phyloP scores from a whole-genome alignment of 2,329 filamentous ascomycete species.

The Aspergillus intermedius region DNA sequence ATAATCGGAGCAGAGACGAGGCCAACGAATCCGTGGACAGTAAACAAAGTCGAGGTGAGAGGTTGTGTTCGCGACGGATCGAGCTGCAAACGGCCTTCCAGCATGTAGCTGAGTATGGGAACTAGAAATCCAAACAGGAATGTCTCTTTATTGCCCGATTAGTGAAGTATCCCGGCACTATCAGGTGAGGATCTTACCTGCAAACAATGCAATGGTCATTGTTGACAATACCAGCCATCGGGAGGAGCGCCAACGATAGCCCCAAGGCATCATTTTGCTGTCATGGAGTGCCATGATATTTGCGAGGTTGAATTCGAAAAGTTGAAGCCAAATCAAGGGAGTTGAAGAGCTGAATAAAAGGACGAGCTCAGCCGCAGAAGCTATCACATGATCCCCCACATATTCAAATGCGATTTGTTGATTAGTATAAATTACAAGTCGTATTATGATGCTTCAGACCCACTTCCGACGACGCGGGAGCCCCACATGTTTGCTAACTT shows the following conservation, averaged over 20 bases:
- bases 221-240: slow-evolving; percentile 15
- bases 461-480: no score
- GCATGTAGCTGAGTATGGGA: slow-evolving; percentile 27
- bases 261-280: slow-evolving; percentile 4
- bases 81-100: slow-evolving; percentile 20
- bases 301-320: no score
- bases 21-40: slow-evolving; percentile 20
- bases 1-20: slow-evolving; percentile 19
- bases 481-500: no score
- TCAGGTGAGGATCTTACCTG: slow-evolving; percentile 16
- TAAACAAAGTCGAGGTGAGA: slow-evolving; percentile 18
- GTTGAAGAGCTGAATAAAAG: no score
- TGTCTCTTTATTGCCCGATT: slow-evolving; percentile 19
- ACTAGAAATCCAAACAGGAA: slow-evolving; percentile 30
- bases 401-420: no score
- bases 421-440: no score
- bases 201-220: slow-evolving; percentile 17
- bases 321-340: no score
- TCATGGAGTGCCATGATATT: no score
- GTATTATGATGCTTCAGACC: no score
- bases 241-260: slow-evolving; percentile 17
- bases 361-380: no score
- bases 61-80: slow-evolving; percentile 19
- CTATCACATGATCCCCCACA: no score
- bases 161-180: slow-evolving; percentile 19